Conservation (phyloP, 2,329 filamentous ascomycete species). For the Neofusicoccum sp. region DNA sequence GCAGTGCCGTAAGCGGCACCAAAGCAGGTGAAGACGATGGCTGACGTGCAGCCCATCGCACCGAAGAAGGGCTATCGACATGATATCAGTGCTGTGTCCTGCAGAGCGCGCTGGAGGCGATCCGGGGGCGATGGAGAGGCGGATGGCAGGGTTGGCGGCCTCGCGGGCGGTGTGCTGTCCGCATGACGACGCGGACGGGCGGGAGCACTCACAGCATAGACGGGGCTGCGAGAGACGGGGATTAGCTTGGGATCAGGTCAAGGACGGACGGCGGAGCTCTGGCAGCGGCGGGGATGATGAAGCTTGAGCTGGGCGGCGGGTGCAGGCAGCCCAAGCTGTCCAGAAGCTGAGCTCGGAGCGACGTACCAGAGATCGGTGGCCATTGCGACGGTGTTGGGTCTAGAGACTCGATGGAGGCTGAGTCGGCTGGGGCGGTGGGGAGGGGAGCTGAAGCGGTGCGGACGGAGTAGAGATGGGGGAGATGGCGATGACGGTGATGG, state of each 20-base stretch:
- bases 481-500: slow-evolving; percentile 15
- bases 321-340: slow-evolving; percentile 17
- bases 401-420: background rate
- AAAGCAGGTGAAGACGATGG: slow-evolving; percentile 95
- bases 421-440: slow-evolving; percentile 23
- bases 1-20: slow-evolving; percentile 98
- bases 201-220: slow-evolving; percentile 87
- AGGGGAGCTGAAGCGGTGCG: slow-evolving; percentile 23
- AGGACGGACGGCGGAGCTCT: background rate
- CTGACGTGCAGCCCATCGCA: slow-evolving; percentile 92
- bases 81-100: slow-evolving; percentile 25
- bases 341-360: slow-evolving; percentile 28
- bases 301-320: slow-evolving; percentile 7
- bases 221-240: slow-evolving; percentile 64
- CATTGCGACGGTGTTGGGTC: slow-evolving; percentile 57
- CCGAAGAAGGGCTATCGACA: slow-evolving; percentile 78
- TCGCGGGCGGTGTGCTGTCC: slow-evolving; percentile 20
- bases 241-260: slow-evolving; percentile 44
- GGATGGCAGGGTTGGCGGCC: background rate
- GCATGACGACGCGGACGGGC: slow-evolving; percentile 16
- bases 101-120: background rate
- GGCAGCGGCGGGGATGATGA: slow-evolving; percentile 1
- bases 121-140: background rate
- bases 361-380: slow-evolving; percentile 79
- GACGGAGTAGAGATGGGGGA: slow-evolving; percentile 20